Percentiles rank a stretch among this genome's conserved stretches.
Evolutionary conservation across 345 rosid genomes (phyloP).

Genomic region (Aegle marmelos): DNA sequence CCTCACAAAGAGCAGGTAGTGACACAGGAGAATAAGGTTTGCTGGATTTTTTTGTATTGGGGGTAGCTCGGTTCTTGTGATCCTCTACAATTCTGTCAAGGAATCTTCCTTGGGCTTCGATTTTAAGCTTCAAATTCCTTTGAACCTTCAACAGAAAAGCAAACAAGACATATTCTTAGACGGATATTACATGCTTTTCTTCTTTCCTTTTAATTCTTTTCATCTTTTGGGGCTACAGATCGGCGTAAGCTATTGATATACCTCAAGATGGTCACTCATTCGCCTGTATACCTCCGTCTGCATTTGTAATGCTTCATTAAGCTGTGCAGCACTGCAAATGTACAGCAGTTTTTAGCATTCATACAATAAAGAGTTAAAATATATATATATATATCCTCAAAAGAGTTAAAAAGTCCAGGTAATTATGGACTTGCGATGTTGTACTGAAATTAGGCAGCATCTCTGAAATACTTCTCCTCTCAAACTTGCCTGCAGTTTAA

Average conservation of each 20-base stretch:
- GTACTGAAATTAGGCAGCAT: slow-evolving; percentile 55
- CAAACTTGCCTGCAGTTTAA: slow-evolving; percentile 40
- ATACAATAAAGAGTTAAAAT: neutral
- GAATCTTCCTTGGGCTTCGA: slow-evolving; percentile 58
- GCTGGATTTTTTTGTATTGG: slow-evolving; percentile 15
- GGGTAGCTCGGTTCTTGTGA: slow-evolving; percentile 13
- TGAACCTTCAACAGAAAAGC: slow-evolving; percentile 32
- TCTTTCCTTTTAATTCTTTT: neutral
- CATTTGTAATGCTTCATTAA: slow-evolving; percentile 48
- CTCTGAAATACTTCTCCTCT: slow-evolving; percentile 51
- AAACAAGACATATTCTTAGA: neutral
- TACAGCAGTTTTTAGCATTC: neutral
- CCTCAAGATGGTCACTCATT: slow-evolving; percentile 43
- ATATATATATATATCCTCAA: neutral
- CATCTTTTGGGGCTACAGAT: neutral
- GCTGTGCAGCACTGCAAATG: slow-evolving; percentile 46
- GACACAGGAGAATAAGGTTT: slow-evolving; percentile 30
- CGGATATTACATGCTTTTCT: neutral
- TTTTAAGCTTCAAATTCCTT: slow-evolving; percentile 46
- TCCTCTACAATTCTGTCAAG: slow-evolving; percentile 38
- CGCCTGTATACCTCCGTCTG: slow-evolving; percentile 42
- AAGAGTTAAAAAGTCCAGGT: neutral
- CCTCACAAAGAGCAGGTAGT: slow-evolving; percentile 48
- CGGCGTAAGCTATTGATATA: slow-evolving; percentile 16
- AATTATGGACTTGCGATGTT: slow-evolving; percentile 35